Base-by-base conservation (phyloP, 2,329 filamentous ascomycete species). In the Furcasterigmium sp. region DNA sequence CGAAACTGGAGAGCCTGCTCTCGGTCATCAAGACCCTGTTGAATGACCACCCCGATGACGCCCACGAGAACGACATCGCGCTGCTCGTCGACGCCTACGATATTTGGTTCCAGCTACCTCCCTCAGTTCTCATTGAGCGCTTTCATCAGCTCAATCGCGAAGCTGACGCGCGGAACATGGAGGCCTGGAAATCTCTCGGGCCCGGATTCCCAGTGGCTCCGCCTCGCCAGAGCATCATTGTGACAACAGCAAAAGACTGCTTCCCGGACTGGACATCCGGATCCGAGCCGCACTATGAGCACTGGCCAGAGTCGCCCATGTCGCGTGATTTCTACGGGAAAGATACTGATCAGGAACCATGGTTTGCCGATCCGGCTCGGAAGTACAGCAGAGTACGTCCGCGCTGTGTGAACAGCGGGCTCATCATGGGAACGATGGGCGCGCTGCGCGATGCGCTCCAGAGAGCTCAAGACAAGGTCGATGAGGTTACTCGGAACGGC, bases 71-170 rank as follows among this genome's bases (percentile, higher is more conserved):
- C 10, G 61, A 65, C 42, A 45, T 67, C 1, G 56, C 58, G 1
- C 49, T 67, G 0, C 50, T 67, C n/a, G 59, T 67, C 2, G 64
- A 67, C 19, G 59, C 62, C 0, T 60, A 67, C 46, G 62, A 67
- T 34, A 50, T 62, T 29, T 67, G 63, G 63, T 67, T 67, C 34
- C 64, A 67, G 40, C 55, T 67, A 1, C 63, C 63, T 0, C 60
- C 63, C 1, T 60, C 60, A 5, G 62, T 64, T 1, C 55, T 67
- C 3, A 56, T 67, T 5, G 45, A 62, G 30, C 57, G 64, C 8
- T 67, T 59, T 42, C 63, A 64, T 39, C 51, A 52, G 13, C 49
- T 65, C 19, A 65, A 65, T 44, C 48, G 47, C 5, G 56, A 63
- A 30, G 62, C 63, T 11, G 54, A 65, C 38, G 53, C 51, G 3